Conservation (phyloP, 1,284 basidiomycete genomes). For the Leccinum fuscescens region DNA sequence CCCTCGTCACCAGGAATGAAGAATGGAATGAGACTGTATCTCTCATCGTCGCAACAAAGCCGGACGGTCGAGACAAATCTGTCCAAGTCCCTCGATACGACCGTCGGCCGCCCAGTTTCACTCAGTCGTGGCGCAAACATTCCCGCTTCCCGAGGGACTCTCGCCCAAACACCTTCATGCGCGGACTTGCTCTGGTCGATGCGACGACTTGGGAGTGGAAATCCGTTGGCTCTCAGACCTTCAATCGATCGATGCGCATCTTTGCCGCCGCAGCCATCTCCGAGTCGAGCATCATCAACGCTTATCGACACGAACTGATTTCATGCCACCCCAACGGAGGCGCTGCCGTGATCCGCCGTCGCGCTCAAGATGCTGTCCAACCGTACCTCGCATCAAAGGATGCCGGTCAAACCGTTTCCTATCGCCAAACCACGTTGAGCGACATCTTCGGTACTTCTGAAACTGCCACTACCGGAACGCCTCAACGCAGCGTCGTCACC, state of each 20-base stretch:
- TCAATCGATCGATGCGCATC: neutral
- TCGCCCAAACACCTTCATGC: neutral
- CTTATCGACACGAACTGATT: neutral
- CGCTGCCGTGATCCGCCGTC: neutral
- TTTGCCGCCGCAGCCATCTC: neutral
- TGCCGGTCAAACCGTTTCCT: neutral
- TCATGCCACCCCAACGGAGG: neutral
- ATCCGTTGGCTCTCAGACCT: neutral
- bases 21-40: neutral
- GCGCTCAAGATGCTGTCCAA: rapidly evolving
- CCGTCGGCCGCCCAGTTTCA: neutral
- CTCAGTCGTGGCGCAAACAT: neutral
- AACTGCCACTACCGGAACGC: neutral
- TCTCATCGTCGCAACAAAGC: neutral
- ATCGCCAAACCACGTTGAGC: neutral
- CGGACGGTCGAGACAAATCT: neutral
- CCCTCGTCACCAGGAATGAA: neutral
- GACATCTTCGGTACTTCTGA: neutral
- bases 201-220: slow-evolving; percentile 4
- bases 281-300: neutral
- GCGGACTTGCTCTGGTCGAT: neutral
- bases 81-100: neutral
- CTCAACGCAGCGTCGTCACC: neutral
- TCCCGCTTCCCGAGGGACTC: neutral
- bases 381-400: neutral